Evolutionary conservation across 108 stramenopile genomes (phyloP), one percentile per base, ranked within the genome.

Genomic region (Nitzschia putrida): DNA sequence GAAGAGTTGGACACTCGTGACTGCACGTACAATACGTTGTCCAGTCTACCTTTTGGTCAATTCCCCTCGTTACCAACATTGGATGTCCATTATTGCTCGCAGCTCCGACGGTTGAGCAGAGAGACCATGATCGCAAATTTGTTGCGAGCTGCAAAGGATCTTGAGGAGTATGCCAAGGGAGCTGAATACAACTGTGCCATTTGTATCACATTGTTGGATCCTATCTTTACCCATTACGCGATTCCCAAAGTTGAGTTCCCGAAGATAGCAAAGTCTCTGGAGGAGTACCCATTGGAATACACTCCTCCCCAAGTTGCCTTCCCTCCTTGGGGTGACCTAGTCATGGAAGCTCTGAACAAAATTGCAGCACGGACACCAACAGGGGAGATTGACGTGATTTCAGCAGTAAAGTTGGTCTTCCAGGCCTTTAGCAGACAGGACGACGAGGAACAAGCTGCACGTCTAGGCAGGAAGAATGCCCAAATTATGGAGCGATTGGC

Each of bases 401-500:
- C 73, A 45, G 81, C 87, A 7, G 81, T 93, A 38, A 26, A 71
- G 21, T 56, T 85, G 43, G 83, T 90, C 13, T 79, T 84, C 24
- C 52, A 71, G 37, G 94, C 91, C 39, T 88, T 95, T 61, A 78
- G 82, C 26, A 75, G 72, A 29, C 94, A 95, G 69, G 82, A 92
- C 68, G 94, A 95, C 74, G 81, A 89, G 51, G 94, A 95, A 61
- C 83, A 88, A 60, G 77, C 83, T 4, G 87, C 89, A 47, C 80
- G 94, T 21, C 71, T 95, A 16, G 91, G 85, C 5, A 80, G 94
- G 24, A 95, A 95, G 64, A 95, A 95, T 71, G 61, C 84, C 51
- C 94, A 95, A 66, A 86, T 91, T 13, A 92, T 95, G 90, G 94
- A 95, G 68, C 83, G 94, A 12, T 66, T 95, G 39, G 88, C 91